phyloP scores from a whole-genome alignment of 306 rosid species.

The Lagenaria siceraria region DNA sequence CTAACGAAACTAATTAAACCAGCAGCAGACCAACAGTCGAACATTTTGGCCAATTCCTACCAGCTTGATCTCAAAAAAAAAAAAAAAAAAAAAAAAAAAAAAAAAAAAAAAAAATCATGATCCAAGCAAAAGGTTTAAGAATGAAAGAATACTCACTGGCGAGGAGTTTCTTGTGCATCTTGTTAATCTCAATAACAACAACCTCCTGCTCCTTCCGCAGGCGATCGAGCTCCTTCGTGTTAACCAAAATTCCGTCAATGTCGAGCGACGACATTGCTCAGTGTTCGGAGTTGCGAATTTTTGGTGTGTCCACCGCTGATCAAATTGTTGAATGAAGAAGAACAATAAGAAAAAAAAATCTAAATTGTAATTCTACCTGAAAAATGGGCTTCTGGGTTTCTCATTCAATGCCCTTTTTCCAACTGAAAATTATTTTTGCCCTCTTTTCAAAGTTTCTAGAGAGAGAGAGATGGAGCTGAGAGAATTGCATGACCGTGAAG shows the following conservation, averaged over 20 bases:
- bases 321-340: background rate
- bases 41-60: background rate
- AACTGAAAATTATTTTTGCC: background rate
- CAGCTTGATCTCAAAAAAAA: background rate
- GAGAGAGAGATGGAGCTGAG: background rate
- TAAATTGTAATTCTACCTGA: background rate
- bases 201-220: conserved; percentile 75
- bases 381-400: background rate
- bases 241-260: conserved; percentile 52
- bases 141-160: conserved; percentile 24
- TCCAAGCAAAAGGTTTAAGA: background rate
- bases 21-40: background rate
- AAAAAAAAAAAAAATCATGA: background rate
- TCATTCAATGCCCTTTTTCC: background rate
- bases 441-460: background rate
- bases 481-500: background rate
- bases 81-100: background rate
- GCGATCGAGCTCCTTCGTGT: conserved; percentile 82
- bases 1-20: background rate
- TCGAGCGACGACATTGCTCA: conserved; percentile 66
- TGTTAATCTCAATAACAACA: conserved; percentile 62
- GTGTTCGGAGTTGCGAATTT: background rate
- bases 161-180: conserved; percentile 89
- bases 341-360: background rate
- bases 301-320: background rate